Conservation (phyloP, 192 early-diverging fungal species). For the Oehlia diaphana region DNA sequence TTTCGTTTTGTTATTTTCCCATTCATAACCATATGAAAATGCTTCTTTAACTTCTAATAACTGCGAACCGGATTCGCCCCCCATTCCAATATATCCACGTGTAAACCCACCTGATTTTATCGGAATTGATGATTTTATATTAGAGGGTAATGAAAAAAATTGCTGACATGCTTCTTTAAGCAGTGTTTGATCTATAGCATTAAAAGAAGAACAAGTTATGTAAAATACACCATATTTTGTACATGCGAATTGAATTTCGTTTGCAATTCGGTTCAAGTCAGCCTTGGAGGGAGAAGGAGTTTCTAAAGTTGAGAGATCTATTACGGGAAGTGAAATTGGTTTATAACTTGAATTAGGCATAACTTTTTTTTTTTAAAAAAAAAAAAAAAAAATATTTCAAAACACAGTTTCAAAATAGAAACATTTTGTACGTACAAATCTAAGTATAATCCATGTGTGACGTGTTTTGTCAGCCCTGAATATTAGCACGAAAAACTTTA, state of each 20-base stretch:
- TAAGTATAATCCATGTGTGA: too few species aligned
- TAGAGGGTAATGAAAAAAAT: conserved; percentile 38
- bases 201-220: conserved; percentile 38
- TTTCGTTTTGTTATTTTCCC: conserved; percentile 22
- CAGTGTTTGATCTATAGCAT: neutral
- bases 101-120: conserved; percentile 47
- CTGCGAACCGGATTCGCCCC: conserved; percentile 51
- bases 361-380: too few species aligned
- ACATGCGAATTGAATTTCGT: conserved; percentile 32
- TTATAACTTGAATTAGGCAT: too few species aligned
- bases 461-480: too few species aligned
- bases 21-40: conserved; percentile 56
- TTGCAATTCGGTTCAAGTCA: conserved; percentile 30
- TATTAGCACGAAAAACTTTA: too few species aligned
- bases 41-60: conserved; percentile 62
- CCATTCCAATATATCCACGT: conserved; percentile 46
- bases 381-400: too few species aligned
- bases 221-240: conserved; percentile 41
- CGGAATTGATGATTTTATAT: conserved; percentile 37
- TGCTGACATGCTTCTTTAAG: conserved; percentile 34
- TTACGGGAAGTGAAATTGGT: conserved; percentile 32
- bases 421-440: too few species aligned
- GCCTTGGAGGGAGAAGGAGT: neutral
- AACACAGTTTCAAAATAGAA: too few species aligned
- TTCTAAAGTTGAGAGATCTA: conserved; percentile 38